Percentiles rank a stretch among this genome's conserved stretches.
These are phyloP conservation scores for Esteya vermicola DNA, from an alignment of 2,329 filamentous ascomycete genomes.

Conservation along the genomic window DNA sequence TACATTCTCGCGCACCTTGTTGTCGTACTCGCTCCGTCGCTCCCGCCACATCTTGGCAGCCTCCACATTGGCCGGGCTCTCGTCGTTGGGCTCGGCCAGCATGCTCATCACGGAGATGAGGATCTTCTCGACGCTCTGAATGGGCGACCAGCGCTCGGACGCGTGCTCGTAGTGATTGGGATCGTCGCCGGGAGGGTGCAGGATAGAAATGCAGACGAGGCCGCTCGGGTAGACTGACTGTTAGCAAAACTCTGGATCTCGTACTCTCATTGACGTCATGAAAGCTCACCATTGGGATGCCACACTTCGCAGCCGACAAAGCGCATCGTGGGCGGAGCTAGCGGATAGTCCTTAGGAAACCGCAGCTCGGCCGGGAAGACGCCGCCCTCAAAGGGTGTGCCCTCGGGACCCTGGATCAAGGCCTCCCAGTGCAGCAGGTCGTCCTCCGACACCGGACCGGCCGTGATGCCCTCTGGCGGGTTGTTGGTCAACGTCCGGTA, in stretches of 20 bases:
- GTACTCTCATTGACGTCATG: no score
- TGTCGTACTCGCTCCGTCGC: constrained; percentile 68
- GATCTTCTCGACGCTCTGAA: constrained; percentile 91
- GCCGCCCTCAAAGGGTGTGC: constrained; percentile 89
- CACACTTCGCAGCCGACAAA: constrained; percentile 78
- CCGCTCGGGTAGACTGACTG: constrained; percentile 76
- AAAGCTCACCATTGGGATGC: constrained; percentile 76
- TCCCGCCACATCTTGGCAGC: constrained; percentile 95
- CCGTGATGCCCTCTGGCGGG: constrained; percentile 94
- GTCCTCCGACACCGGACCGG: constrained; percentile 84
- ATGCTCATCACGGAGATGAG: constrained; percentile 84
- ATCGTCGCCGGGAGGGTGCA: constrained; percentile 90
- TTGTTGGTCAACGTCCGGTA: constrained; percentile 90
- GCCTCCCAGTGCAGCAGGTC: constrained; percentile 96
- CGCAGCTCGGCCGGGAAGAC: constrained; percentile 90
- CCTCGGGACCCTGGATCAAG: constrained; percentile 86
- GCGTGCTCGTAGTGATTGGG: constrained; percentile 97
- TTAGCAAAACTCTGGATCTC: no score
- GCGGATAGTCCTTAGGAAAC: constrained; percentile 94
- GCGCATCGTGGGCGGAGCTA: constrained; percentile 90
- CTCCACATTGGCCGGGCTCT: constrained; percentile 91
- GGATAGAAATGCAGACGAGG: constrained; percentile 94
- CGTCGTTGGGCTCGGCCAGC: constrained; percentile 84
- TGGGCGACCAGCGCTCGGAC: constrained; percentile 86
- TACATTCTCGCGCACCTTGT: constrained; percentile 70